Evolutionary conservation across 805 yeast genomes (phyloP).

Genomic region (Tanozyma kutaoensis): DNA sequence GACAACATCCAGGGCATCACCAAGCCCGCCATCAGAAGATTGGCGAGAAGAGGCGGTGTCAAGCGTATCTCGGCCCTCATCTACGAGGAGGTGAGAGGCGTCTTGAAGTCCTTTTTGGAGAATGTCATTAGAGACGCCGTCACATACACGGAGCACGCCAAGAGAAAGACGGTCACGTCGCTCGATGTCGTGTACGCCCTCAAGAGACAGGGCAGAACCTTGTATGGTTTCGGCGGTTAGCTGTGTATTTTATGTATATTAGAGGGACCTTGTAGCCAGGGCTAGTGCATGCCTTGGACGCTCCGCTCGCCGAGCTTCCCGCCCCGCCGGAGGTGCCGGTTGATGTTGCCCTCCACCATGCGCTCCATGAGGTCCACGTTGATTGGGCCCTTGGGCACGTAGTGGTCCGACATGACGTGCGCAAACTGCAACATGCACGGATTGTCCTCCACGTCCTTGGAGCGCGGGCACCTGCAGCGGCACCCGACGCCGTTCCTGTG

Average conservation of each 20-base stretch:
- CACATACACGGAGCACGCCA: conserved; percentile 99
- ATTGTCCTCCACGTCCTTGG: conserved; percentile 40
- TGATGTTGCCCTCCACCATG: conserved; percentile 9
- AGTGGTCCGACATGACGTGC: conserved; percentile 18
- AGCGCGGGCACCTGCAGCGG: conserved; percentile 65
- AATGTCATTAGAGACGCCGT: conserved; percentile 98
- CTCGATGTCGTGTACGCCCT: conserved; percentile 97
- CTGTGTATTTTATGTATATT: no score
- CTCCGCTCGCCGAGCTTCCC: conserved; percentile 7
- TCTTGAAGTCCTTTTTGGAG: conserved; percentile 89
- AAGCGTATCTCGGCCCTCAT: conserved; percentile 98
- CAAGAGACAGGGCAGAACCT: conserved; percentile 99
- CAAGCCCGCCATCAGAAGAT: conserved; percentile 99
- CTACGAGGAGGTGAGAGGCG: conserved; percentile 98
- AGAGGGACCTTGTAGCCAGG: no score
- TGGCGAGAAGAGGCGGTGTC: conserved; percentile 99
- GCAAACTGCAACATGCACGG: conserved; percentile 44
- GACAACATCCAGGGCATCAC: conserved; percentile 99
- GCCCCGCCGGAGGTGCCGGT: conserved; percentile 9
- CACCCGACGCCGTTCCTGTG: conserved; percentile 57
- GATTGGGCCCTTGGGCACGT: conserved; percentile 6
- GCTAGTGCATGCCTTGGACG: not conserved
- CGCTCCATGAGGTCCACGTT: conserved; percentile 14
- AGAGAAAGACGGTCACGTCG: conserved; percentile 99
- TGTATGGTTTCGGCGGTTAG: conserved; percentile 99